These are phyloP conservation scores for Quercus berberidifolia DNA, from an alignment of 306 rosid genomes.

Conservation along the genomic window DNA sequence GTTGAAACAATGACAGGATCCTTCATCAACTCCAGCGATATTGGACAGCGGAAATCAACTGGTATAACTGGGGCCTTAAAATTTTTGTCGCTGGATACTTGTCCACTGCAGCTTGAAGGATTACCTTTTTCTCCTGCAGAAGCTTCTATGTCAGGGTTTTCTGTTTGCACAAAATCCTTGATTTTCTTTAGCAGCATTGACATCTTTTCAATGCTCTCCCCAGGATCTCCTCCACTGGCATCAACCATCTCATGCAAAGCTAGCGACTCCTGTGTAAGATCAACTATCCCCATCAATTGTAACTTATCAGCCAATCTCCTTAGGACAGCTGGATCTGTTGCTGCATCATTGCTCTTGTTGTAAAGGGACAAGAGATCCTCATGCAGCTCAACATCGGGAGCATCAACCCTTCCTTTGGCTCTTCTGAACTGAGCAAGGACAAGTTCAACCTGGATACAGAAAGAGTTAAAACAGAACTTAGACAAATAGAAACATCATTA, in stretches of 20 bases:
- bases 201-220: constrained; percentile 81
- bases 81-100: constrained; percentile 42
- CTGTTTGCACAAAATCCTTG: constrained; percentile 76
- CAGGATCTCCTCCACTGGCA: constrained; percentile 79
- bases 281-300: constrained; percentile 71
- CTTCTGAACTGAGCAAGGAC: constrained; percentile 92
- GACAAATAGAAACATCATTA: constrained; percentile 1
- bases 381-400: constrained; percentile 61
- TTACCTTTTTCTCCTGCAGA: constrained; percentile 36
- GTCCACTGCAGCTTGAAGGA: constrained; percentile 48
- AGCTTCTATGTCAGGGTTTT: constrained; percentile 56
- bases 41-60: constrained; percentile 94
- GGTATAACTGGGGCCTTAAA: constrained; percentile 61
- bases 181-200: constrained; percentile 76
- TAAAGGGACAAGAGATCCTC: constrained; percentile 67
- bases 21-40: constrained; percentile 89
- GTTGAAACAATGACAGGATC: constrained; percentile 99
- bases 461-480: constrained; percentile 11
- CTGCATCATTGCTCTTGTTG: constrained; percentile 45
- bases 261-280: constrained; percentile 81
- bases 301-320: constrained; percentile 69
- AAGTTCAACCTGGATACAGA: constrained; percentile 72
- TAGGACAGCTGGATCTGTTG: constrained; percentile 54
- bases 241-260: constrained; percentile 94
- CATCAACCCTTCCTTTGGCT: constrained; percentile 82